These are phyloP conservation scores for Aciculosporium take DNA, from an alignment of 2,329 filamentous ascomycete genomes.

Conservation along the genomic window DNA sequence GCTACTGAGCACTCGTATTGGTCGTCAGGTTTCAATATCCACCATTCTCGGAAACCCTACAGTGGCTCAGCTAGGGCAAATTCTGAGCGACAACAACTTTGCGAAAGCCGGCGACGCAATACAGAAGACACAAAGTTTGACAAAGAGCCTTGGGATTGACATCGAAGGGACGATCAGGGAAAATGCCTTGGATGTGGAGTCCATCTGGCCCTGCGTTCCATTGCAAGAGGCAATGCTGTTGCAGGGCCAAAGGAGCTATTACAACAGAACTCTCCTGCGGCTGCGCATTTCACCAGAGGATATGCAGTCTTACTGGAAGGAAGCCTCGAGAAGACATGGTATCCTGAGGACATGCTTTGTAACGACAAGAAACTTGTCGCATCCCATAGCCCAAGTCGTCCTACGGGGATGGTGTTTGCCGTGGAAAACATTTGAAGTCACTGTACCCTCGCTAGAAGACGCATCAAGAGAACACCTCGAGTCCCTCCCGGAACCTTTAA, in stretches of 20 bases:
- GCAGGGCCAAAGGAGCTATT: conserved; percentile 42
- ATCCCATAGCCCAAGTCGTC: conserved; percentile 61
- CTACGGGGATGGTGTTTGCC: conserved; percentile 30
- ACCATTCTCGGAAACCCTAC: conserved; percentile 54
- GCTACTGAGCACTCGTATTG: conserved; percentile 31
- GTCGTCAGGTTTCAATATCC: conserved; percentile 47
- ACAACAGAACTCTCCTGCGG: conserved; percentile 55
- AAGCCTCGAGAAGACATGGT: conserved; percentile 50
- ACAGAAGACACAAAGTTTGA: conserved; percentile 14
- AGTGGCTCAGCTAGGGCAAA: conserved; percentile 43
- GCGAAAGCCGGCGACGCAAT: not conserved
- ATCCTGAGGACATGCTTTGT: conserved; percentile 69
- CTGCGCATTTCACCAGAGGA: conserved; percentile 34
- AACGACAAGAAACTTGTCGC: conserved; percentile 42
- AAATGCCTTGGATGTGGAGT: conserved; percentile 26
- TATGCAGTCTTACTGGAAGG: conserved; percentile 47
- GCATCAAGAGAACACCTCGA: conserved; percentile 26
- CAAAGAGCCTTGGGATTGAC: conserved; percentile 1
- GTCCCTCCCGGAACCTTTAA: conserved; percentile 24
- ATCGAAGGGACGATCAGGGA: not conserved
- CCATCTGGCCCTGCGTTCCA: conserved; percentile 67
- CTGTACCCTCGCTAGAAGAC: conserved; percentile 19
- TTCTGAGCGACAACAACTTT: conserved; percentile 4
- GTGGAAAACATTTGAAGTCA: conserved; percentile 25
- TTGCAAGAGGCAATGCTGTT: conserved; percentile 79